Base-by-base conservation (phyloP, 306 rosid genomes). In the Nissolia schottii region DNA sequence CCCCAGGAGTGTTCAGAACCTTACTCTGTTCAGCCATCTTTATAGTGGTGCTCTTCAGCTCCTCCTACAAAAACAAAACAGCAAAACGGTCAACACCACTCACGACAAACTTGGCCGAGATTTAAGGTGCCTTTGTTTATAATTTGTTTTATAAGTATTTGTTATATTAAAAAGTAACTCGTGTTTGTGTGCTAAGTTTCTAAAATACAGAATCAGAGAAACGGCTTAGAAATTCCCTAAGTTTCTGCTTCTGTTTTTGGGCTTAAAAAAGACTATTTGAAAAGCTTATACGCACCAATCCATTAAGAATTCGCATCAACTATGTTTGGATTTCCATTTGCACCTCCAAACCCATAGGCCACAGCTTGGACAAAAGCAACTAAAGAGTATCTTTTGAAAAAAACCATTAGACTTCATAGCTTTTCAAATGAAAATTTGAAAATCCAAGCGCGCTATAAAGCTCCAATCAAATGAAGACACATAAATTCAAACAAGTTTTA, bases 1-100 rank as follows among this genome's bases (percentile, higher is more conserved):
- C 97, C 35, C 97, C 97, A 7, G 99, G 95, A 5, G 96, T 91
- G 78, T 91, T 91, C 31, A 94, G 90, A 60, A 93, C 98, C 70
- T 89, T 89, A 79, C 99, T 94, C 76, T 89, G 95, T 62, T 94
- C 97, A 34, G 90, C 99, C 99, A 94, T 91, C 85, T 88, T 91
- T 49, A 89, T 89, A 32, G 96, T 88, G 37, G 90, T 88, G 58
- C 75, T 91, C 85, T 85, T 91, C 23, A 94, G 87, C 57, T 94
- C 99, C 85, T 94, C 99, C 97, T 94, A 54, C 10, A 19, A 32
- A 64, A 12, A n/a, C 22, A 24, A 20, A 35, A 71, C 14, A 64
- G 14, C 34, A 43, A 38, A 43, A 43, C 1, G 13, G 3, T 37
- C 6, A 20, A 29, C 55, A 34, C 16, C 7, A 20, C n/a, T 12